Evolutionary conservation across 108 stramenopile genomes (phyloP), one percentile per base, ranked within the genome.

Genomic region (Nitzschia inconspicua): DNA sequence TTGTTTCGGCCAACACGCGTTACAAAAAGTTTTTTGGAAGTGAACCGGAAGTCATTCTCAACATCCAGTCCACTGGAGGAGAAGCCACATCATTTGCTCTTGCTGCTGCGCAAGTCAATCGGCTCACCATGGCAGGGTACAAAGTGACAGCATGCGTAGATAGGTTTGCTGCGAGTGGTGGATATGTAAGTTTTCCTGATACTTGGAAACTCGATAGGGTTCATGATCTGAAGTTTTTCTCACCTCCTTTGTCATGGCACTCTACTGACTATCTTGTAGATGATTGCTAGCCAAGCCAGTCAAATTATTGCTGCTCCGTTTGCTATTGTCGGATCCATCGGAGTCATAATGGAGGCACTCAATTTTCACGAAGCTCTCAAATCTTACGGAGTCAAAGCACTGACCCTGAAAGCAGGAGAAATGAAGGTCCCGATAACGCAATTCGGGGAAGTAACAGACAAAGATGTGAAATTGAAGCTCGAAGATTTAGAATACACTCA

Each of bases 101-200:
- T 29, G 92, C 86, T 4, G 83, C 88, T 1, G 76, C 83, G 0
- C 84, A 88, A 28, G 60, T 94, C 3, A 56, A 59, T 8, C 74
- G 88, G 20, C 60, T 94, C 13, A 40, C 70, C 16, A 32, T 79
- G 20, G 82, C 71, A 30, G 72, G 78, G 10, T 74, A 76, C 44
- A 63, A 64, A 3, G 60, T 62, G 25, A 80, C 79, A 16, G 63
- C 66, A 11, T 72, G 74, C 34, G 75, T 89, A 1, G 88, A 89
- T 49, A 35, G 57, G 25, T 52, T 79, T 4, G 88, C 88, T 0
- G 88, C 88, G 4, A 70, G 67, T 14, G 88, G 88, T 25, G 88
- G 88, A 20, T 89, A 89, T 64, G 84, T 87, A 83, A 84, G 84
- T 72, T n/a, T n/a, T n/a, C n/a, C n/a, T n/a, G n/a, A n/a, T n/a